These are phyloP conservation scores for Neurospora sp. DNA, from an alignment of 495 filamentous ascomycete species.

Conservation along the genomic window DNA sequence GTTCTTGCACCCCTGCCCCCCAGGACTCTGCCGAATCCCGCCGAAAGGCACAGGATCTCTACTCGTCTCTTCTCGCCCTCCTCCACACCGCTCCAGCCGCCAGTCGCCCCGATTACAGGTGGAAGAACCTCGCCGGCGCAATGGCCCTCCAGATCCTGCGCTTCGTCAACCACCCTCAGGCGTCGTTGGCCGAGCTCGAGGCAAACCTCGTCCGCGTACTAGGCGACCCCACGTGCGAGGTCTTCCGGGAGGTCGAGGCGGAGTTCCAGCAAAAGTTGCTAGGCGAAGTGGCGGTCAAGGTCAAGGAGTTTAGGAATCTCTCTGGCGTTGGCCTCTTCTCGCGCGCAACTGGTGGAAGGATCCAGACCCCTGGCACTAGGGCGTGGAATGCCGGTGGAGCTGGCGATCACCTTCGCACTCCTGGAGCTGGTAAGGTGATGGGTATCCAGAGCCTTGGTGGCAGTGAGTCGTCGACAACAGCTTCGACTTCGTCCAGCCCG, in stretches of 20 bases:
- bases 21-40: conserved; percentile 23
- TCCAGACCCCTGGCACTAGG: conserved; percentile 14
- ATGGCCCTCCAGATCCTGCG: conserved; percentile 45
- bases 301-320: conserved; percentile 39
- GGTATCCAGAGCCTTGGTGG: conserved; percentile 5
- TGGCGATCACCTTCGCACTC: conserved; percentile 10
- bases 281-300: conserved; percentile 31
- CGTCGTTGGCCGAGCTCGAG: conserved; percentile 36
- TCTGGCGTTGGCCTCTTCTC: conserved; percentile 43
- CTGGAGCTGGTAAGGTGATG: conserved; percentile 12
- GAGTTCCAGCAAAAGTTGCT: conserved; percentile 32
- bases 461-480: not conserved
- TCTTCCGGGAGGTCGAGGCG: conserved; percentile 31
- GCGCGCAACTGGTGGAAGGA: conserved; percentile 34
- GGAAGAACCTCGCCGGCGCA: conserved; percentile 32
- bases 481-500: not conserved
- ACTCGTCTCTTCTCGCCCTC: conserved; percentile 35
- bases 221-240: conserved; percentile 20
- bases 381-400: conserved; percentile 13
- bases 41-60: conserved; percentile 25
- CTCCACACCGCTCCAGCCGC: conserved; percentile 31
- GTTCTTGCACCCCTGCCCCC: conserved; percentile 17
- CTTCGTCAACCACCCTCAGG: conserved; percentile 34
- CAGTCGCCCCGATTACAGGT: conserved; percentile 25
- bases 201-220: conserved; percentile 26